Evolutionary conservation across 1,139 yeast species (phyloP), one percentile per base, ranked within the genome.

Genomic region (Dujonia santamariae): DNA sequence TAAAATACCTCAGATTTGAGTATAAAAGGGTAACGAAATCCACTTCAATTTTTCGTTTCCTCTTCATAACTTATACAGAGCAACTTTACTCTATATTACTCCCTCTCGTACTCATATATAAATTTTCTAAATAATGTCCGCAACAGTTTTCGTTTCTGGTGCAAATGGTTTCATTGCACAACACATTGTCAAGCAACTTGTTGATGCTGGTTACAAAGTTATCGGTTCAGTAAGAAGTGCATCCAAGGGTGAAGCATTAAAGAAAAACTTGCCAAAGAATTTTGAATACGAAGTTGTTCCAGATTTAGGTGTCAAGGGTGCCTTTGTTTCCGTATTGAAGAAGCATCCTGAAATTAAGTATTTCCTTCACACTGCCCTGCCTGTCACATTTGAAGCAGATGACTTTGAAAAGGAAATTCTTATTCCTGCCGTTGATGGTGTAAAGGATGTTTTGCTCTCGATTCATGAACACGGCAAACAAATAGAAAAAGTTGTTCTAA

Each of bases 301-400:
- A n/a, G 82, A 77, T 40, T 65, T 79, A 39, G 59, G 62, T 7
- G 57, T 54, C 4, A 60, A 56, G 4, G 63, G 60, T 26, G 84
- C 85, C 1, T 78, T 78, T 39, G 78, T 76, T 45, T 55, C 59
- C 12, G 71, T 67, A 2, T 61, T 80, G 37, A 48, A 65, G 42
- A 54, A 53, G 2, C 67, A 75, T 45, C 65, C 75, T 2, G 74
- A 71, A 28, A 64, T 77, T 37, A 67, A 71, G 7, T 67, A 63
- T 31, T 76, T 80, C 33, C 48, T 79, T 22, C 87, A 80, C 55
- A 74, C 78, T 3, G 83, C 83, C 8, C 71, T 80, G 14, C 81
- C 82, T 4, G 63, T 72, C 45, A 40, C 53, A 19, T 60, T 51
- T 29, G 61, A 63, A 32, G 43, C 53, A 31, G 49, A 56, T 26